Base-by-base conservation (phyloP, 2,329 filamentous ascomycete genomes). In the Amauroascus niger region DNA sequence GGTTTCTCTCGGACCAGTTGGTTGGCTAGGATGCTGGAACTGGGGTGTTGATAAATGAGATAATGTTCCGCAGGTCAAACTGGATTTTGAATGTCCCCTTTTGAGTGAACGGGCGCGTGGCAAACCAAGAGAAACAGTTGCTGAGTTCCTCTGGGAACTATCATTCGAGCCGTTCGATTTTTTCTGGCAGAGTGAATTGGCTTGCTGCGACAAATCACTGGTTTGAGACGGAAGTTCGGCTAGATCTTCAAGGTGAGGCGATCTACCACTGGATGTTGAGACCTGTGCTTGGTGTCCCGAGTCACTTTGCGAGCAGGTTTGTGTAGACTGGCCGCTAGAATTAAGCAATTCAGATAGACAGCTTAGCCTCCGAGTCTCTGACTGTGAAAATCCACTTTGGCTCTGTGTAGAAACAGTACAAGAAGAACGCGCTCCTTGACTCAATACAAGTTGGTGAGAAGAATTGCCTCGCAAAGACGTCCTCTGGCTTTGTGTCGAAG, bases 401-500 rank as follows among this genome's bases (percentile, higher is more conserved):
- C 22, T 44, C 48, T 57, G 48, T 5, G 32, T 40, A 4, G 41
- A 54, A 49, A 28, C 18, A 26, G 14, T 18, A 35, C 24, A 14
- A 6, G 52, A 55, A 26, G 44, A 43, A 32, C 54, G 55, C 32
- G 47, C 49, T 39, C 32, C 18, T 52, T 35, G 45, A 18, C 35
- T 44, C 13, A 41, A 52, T 24, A 43, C 26, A 18, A 37, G 28
- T 11, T 48, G 56, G 41, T 20, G 46, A 51, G 52, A 54, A 22
- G 55, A 46, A 39, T 52, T 57, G 6, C 52, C 52, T 52, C 54
- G 55, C 28, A 49, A 37, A 22, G 22, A 24, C 47, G 48, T 51
- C 1, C 5, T 24, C 44, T 57, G 57, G 11, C 54, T 57, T 22
- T 16, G 20, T 7, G 14, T 40, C n/a, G 47, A 49, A 40, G 35